A percentile compares a stretch with the other conserved stretches of the same genome.
phyloP scores from a whole-genome alignment of 1,284 basidiomycete species.

The Thelephora terrestris region DNA sequence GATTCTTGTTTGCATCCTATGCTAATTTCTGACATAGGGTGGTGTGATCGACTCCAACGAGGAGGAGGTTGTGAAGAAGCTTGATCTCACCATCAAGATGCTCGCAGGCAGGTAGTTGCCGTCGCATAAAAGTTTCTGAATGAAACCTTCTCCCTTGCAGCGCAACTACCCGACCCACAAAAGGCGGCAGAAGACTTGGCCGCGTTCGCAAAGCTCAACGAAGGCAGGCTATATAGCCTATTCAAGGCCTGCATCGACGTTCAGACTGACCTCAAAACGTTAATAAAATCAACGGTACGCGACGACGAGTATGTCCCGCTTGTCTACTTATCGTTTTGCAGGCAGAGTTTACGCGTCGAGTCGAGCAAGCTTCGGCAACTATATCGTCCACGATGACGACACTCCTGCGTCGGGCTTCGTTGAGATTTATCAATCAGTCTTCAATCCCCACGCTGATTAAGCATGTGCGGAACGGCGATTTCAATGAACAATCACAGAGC shows the following conservation, averaged over 20 bases:
- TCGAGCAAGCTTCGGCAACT: conserved; percentile 59
- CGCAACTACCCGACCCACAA: conserved; percentile 54
- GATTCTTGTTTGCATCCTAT: not conserved
- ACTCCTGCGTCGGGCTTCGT: conserved; percentile 65
- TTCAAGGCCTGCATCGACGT: conserved; percentile 76
- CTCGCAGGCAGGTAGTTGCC: conserved; percentile 41
- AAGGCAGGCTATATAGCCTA: conserved; percentile 77
- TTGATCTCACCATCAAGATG: conserved; percentile 46
- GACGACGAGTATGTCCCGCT: not conserved
- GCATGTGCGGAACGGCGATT: conserved; percentile 41
- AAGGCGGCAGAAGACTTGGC: conserved; percentile 75
- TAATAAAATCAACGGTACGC: conserved; percentile 71
- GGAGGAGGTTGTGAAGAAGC: conserved; percentile 43
- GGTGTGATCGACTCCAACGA: conserved; percentile 79
- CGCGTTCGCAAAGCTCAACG: conserved; percentile 81
- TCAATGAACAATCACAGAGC: conserved; percentile 20
- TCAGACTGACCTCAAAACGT: conserved; percentile 71
- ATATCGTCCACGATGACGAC: conserved; percentile 60
- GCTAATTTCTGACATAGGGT: conserved; percentile 38
- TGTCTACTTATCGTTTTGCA: conserved; percentile 19
- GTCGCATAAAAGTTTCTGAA: conserved; percentile 7
- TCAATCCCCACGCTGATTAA: conserved; percentile 74
- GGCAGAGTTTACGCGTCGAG: conserved; percentile 68
- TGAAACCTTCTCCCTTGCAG: conserved; percentile 22
- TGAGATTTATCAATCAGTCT: conserved; percentile 76